These are phyloP conservation scores for Rhizopus delemar DNA, from an alignment of 371 early-diverging fungal species.

Conservation along the genomic window DNA sequence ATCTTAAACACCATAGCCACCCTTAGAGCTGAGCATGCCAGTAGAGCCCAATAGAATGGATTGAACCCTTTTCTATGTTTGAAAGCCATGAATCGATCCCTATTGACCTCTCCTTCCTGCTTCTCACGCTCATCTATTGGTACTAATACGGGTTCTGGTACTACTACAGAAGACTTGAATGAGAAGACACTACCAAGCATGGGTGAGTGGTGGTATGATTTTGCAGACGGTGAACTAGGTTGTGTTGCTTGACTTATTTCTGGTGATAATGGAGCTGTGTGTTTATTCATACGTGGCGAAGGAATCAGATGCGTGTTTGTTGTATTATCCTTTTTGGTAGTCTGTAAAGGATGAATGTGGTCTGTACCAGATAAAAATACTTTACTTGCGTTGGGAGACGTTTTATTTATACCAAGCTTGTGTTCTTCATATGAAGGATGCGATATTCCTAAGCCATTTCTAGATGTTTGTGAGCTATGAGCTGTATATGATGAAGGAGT, in stretches of 20 bases:
- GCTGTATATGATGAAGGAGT: not conserved
- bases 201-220: slow-evolving; percentile 10
- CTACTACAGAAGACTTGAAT: slow-evolving; percentile 12
- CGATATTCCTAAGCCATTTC: slow-evolving; percentile 17
- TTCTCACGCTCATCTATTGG: slow-evolving; percentile 2
- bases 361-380: not conserved
- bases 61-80: slow-evolving; percentile 27
- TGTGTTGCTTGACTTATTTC: slow-evolving; percentile 15
- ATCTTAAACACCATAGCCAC: slow-evolving; percentile 42
- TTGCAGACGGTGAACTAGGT: slow-evolving; percentile 2
- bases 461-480: not conserved
- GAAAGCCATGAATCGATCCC: slow-evolving; percentile 36
- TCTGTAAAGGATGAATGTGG: not conserved
- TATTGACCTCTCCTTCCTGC: not conserved
- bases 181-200: slow-evolving; percentile 21
- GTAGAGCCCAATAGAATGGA: slow-evolving; percentile 40
- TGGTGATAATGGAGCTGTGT: slow-evolving; percentile 1
- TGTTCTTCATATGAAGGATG: slow-evolving; percentile 6
- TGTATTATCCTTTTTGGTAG: not conserved
- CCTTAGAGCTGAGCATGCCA: slow-evolving; percentile 23
- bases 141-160: not conserved
- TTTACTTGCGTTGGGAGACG: not conserved
- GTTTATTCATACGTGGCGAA: not conserved
- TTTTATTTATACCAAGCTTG: not conserved
- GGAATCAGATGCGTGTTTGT: not conserved